Base-by-base conservation (phyloP, 139 green algal genomes). In the Chlamydomonas applanata region DNA sequence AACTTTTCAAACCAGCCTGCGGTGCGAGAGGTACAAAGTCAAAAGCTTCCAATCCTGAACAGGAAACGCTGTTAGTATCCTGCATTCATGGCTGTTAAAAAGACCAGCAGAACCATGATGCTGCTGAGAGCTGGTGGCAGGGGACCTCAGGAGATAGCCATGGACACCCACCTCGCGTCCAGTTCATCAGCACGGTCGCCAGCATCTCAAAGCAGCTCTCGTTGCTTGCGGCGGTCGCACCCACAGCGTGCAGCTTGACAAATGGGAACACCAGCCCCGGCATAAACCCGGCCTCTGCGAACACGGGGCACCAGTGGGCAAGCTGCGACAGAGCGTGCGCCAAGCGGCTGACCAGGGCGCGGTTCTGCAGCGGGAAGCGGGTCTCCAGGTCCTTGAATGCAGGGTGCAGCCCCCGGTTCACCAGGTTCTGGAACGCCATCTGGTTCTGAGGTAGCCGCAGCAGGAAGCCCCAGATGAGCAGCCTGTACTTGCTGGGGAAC, bases 361-460 rank as follows among this genome's bases (percentile, higher is more conserved):
- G 62, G 61, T 27, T 49, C 16, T 27, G 27, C 45, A 52, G 66
- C 2, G 44, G 44, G 44, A 49, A 13, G 27, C 32, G 64, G 22
- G 30, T 53, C 56, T 40, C 69, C 32, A 88, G 46, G 20, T 82
- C 72, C 65, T 61, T 32, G 65, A 82, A 89, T 4, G 82, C 69
- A 24, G 76, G 44, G 72, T 91, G 85, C 20, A 75, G 25, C 34
- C 87, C 86, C 24, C 70, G 54, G 66, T 85, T 82, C 29, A 78
- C 70, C 49, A 93, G 70, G 29, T 66, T 53, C 20, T 85, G 60
- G 57, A 86, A 90, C 13, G 89, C 87, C 1, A 57, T 27, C 4
- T 52, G 72, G 81, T 94, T 92, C 75, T 83, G 78, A 0, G 89
- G 89, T 49, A 94, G 76, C 65, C 81, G 54, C 53, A 94, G 78